A percentile compares a stretch with the other conserved stretches of the same genome.
These are phyloP conservation scores for Chalaropsis ovoidea DNA, from an alignment of 2,329 filamentous ascomycete species.

Conservation along the genomic window DNA sequence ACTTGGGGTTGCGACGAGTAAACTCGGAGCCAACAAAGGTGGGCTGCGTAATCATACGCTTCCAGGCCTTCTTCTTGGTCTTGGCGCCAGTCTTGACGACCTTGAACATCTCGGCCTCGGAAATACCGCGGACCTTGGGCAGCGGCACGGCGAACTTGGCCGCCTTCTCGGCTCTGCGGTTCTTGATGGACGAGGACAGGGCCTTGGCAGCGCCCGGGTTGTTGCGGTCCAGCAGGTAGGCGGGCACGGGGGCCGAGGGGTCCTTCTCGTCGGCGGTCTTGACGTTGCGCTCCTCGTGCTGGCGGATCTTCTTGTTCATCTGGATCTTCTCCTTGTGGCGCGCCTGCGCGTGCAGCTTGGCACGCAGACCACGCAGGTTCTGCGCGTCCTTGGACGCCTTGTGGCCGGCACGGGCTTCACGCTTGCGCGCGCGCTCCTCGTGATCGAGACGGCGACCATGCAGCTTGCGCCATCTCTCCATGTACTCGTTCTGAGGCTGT, in stretches of 20 bases:
- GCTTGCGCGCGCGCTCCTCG: constrained; percentile 83
- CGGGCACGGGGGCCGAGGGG: constrained; percentile 69
- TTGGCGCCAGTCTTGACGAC: constrained; percentile 95
- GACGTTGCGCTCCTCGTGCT: constrained; percentile 91
- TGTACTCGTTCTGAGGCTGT: constrained; percentile 59
- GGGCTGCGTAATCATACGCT: constrained; percentile 53
- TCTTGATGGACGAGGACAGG: constrained; percentile 79
- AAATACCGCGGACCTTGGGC: constrained; percentile 87
- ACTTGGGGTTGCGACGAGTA: constrained; percentile 76
- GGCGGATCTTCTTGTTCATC: constrained; percentile 89
- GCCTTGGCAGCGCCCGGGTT: constrained; percentile 54
- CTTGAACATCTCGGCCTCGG: constrained; percentile 96
- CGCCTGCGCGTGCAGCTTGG: constrained; percentile 89
- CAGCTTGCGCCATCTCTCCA: constrained; percentile 59
- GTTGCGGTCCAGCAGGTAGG: constrained; percentile 83
- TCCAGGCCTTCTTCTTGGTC: constrained; percentile 73
- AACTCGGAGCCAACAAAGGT: constrained; percentile 81
- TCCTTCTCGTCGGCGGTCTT: constrained; percentile 77
- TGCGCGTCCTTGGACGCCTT: constrained; percentile 81
- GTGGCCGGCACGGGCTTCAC: constrained; percentile 77
- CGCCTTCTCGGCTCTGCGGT: constrained; percentile 87
- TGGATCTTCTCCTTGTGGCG: constrained; percentile 96
- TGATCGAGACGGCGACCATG: constrained; percentile 55
- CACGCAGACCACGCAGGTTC: constrained; percentile 80
- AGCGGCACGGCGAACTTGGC: constrained; percentile 86